Evolutionary conservation across 176 grass and related monocot genomes (phyloP), one percentile per base, ranked within the genome.

Genomic region (Tillandsia leiboldiana): DNA sequence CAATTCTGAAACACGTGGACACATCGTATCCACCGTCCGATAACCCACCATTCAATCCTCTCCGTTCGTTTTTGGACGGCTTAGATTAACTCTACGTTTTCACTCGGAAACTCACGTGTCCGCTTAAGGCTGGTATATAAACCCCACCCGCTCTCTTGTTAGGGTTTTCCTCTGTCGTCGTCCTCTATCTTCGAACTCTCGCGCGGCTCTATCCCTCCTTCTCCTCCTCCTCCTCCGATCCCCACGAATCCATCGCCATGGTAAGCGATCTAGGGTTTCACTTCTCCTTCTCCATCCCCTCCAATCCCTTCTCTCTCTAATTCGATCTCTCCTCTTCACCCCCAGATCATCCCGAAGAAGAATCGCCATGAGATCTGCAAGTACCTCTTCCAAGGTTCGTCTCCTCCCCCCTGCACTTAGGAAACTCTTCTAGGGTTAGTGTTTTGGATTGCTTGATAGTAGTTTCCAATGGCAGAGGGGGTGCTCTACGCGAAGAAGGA

Each of bases 301-400:
- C 49, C 5, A 42, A 42, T 42, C 4, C 7, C 4, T 6, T 17
- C 11, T 15, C 33, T 17, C 52, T 53, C 1, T 87, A 22, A 72
- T 72, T 56, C 68, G 15, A 48, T 26, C 12, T 15, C 6, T 9
- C 7, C 22, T 61, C n/a, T 77, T 70, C 24, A 47, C 56, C 57
- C 62, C 12, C 82, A 97, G 93, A 97, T 97, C 79, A 97, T 97
- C 70, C 54, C 93, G 67, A 97, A 97, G 93, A 97, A 97, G 84
- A 96, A 96, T 51, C 93, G 93, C 73, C 83, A 85, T 78, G 89
- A 92, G 76, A 96, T 96, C 76, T 92, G 89, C 89, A 96, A 96
- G 81, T 96, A 97, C 81, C 89, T 97, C 89, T 97, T 97, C 84
- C 72, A 92, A 56, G 93, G 89, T 92, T 11, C 11, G 64, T 8